A percentile compares a stretch with the other conserved stretches of the same genome.
Conservation (phyloP, 106 monocot genomes). For the Triglochin maritima region DNA sequence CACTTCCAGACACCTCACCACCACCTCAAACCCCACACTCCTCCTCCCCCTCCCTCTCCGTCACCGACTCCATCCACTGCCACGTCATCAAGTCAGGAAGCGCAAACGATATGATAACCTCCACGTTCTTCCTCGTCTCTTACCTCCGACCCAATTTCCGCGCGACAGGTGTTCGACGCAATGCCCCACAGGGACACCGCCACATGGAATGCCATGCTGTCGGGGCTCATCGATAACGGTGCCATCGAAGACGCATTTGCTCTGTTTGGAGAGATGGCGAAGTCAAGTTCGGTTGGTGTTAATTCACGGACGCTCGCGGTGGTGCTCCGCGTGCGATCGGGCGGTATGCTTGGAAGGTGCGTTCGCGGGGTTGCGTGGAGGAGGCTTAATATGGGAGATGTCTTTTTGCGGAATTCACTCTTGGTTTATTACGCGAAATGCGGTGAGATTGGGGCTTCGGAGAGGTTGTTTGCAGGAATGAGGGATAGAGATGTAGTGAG, state of each 20-base stretch:
- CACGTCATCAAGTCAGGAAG: constrained; percentile 26
- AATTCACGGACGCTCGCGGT: constrained; percentile 36
- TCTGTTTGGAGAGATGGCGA: constrained; percentile 19
- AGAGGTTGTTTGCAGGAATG: constrained; percentile 30
- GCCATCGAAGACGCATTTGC: background rate
- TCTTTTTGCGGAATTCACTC: constrained; percentile 38
- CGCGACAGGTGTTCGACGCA: constrained; percentile 35
- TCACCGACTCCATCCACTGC: constrained; percentile 20
- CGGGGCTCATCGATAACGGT: constrained; percentile 18
- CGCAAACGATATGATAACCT: constrained; percentile 6
- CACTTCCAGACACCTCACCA: no score
- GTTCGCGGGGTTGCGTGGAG: constrained; percentile 26
- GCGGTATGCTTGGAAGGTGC: constrained; percentile 24
- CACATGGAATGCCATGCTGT: constrained; percentile 47
- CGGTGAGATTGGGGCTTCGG: constrained; percentile 15
- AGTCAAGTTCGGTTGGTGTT: constrained; percentile 1
- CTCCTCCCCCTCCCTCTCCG: background rate
- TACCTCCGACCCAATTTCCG: constrained; percentile 4
- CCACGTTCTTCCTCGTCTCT: constrained; percentile 13
- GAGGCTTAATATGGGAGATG: constrained; percentile 12
- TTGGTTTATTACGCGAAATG: constrained; percentile 33
- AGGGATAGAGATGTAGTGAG: constrained; percentile 18
- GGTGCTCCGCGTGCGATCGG: constrained; percentile 18
- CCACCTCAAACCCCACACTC: no score
- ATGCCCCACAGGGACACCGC: constrained; percentile 29